Percentiles rank a stretch among this genome's conserved stretches.
Evolutionary conservation across 192 early-diverging fungal species (phyloP).

Genomic region (Entomortierella beljakovae): DNA sequence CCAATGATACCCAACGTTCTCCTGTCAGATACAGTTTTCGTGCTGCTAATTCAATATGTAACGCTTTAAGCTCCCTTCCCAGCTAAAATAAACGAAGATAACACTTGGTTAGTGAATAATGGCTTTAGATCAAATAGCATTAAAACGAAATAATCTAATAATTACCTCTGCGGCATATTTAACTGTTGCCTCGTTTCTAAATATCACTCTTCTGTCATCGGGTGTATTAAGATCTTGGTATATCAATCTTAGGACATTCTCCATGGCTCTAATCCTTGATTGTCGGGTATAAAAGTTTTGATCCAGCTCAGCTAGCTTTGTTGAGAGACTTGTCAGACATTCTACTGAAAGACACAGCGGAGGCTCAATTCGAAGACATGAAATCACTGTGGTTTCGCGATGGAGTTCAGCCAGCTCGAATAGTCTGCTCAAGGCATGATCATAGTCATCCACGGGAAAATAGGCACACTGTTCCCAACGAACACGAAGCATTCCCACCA

Average conservation of each 20-base stretch:
- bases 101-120: no score
- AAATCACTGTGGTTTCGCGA: constrained; percentile 7
- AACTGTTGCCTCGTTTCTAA: constrained; percentile 43
- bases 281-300: constrained; percentile 54
- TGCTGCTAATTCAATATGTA: constrained; percentile 37
- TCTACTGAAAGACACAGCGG: constrained; percentile 57
- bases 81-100: constrained; percentile 6
- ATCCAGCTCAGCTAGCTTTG: constrained; percentile 47
- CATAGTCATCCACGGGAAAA: constrained; percentile 28
- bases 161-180: constrained; percentile 47
- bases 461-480: constrained; percentile 49
- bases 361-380: constrained; percentile 31
- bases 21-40: constrained; percentile 35
- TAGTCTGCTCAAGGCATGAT: constrained; percentile 27
- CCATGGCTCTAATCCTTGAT: constrained; percentile 44
- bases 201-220: constrained; percentile 10
- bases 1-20: constrained; percentile 38
- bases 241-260: constrained; percentile 41
- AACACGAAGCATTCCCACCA: constrained; percentile 33
- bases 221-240: constrained; percentile 39
- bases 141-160: not conserved
- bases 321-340: constrained; percentile 44
- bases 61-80: constrained; percentile 39
- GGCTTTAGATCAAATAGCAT: not conserved
- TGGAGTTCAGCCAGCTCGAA: constrained; percentile 30